Percentiles rank a stretch among this genome's conserved stretches.
These are phyloP conservation scores for Emergomyces africanus DNA, from an alignment of 2,329 filamentous ascomycete species.

Conservation along the genomic window DNA sequence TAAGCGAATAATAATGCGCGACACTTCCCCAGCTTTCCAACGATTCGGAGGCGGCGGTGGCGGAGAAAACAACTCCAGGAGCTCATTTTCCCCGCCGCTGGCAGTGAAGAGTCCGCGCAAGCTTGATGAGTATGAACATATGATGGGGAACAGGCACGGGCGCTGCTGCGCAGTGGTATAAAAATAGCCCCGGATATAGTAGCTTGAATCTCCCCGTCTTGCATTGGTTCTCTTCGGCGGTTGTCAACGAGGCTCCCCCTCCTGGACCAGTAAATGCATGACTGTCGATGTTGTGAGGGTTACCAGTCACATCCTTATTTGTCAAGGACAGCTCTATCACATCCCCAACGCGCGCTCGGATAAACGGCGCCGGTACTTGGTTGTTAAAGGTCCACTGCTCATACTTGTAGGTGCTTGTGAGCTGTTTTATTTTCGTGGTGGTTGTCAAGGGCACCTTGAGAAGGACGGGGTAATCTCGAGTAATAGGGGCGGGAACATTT, in stretches of 20 bases:
- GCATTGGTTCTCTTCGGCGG: conserved; percentile 20
- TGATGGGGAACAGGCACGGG: conserved; percentile 48
- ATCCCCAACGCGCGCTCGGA: conserved; percentile 23
- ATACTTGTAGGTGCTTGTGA: conserved; percentile 25
- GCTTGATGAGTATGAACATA: conserved; percentile 54
- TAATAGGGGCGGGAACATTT: conserved; percentile 20
- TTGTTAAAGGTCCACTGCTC: conserved; percentile 26
- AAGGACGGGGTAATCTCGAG: conserved; percentile 19
- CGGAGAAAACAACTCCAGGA: neutral
- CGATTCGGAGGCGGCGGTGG: neutral
- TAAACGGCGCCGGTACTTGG: conserved; percentile 23
- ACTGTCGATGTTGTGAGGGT: conserved; percentile 26
- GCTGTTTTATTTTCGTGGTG: conserved; percentile 16
- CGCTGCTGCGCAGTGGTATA: conserved; percentile 25
- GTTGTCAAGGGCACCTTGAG: conserved; percentile 20
- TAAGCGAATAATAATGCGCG: conserved; percentile 2
- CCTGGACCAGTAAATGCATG: conserved; percentile 24
- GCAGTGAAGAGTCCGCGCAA: conserved; percentile 33
- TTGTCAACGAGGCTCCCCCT: conserved; percentile 22
- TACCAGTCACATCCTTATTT: conserved; percentile 22
- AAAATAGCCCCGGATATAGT: conserved; percentile 19
- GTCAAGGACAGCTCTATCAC: conserved; percentile 22
- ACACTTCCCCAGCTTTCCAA: neutral
- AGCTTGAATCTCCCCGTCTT: conserved; percentile 22
- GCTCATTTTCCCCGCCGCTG: conserved; percentile 19